A percentile compares a stretch with the other conserved stretches of the same genome.
Evolutionary conservation across 352 stramenopile species (phyloP).

Genomic region (Globisporangium takayamanum): DNA sequence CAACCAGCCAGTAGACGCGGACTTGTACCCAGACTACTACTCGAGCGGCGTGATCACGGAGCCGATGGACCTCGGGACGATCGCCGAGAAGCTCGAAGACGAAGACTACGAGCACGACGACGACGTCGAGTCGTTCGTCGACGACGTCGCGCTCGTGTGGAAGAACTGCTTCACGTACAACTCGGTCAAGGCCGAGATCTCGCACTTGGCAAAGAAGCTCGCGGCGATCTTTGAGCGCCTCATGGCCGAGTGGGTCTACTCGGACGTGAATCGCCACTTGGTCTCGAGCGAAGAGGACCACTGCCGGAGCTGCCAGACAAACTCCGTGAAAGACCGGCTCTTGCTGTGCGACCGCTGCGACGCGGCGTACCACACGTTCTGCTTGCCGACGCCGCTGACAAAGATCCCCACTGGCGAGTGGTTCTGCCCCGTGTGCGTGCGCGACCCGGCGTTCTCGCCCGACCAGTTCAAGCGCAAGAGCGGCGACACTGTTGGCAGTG

Average conservation of each 20-base stretch:
- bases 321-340: conserved; percentile 56
- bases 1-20: conserved; percentile 77
- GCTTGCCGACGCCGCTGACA: conserved; percentile 46
- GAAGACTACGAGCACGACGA: conserved; percentile 84
- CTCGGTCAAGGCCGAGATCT: conserved; percentile 76
- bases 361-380: conserved; percentile 81
- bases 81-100: conserved; percentile 78
- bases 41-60: conserved; percentile 56
- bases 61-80: conserved; percentile 78
- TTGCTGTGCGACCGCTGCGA: conserved; percentile 80
- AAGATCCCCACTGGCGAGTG: conserved; percentile 61
- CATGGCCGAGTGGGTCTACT: conserved; percentile 79
- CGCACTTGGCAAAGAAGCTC: conserved; percentile 63
- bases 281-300: conserved; percentile 71
- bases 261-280: conserved; percentile 36
- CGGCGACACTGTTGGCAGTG: neutral
- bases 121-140: conserved; percentile 73
- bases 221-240: conserved; percentile 71
- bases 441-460: conserved; percentile 44
- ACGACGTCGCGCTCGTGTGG: conserved; percentile 77
- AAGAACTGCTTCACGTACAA: conserved; percentile 87
- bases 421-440: conserved; percentile 65
- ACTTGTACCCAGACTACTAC: conserved; percentile 84
- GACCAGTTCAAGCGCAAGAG: conserved; percentile 48
- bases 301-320: conserved; percentile 68